Base-by-base conservation (phyloP, 2,329 filamentous ascomycete species). In the Moelleriella libera region DNA sequence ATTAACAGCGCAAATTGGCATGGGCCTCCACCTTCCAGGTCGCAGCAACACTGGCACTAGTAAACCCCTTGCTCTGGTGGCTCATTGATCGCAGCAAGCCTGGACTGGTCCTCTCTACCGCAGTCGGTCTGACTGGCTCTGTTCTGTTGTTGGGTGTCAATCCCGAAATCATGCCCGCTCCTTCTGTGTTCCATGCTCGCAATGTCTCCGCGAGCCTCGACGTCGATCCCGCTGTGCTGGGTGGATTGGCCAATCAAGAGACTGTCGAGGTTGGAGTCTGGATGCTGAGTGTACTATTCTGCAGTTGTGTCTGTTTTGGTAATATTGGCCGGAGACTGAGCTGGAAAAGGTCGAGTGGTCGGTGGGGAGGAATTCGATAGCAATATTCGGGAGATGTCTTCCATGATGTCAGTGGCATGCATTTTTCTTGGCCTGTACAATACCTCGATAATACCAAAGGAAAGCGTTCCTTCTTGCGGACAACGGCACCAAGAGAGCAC, bases 1-100 rank as follows among this genome's bases (percentile, higher is more conserved):
- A 39, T 9, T 48, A 45, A 32, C 43, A 94, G 87, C 83, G 92
- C 53, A 87, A 85, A 63, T 77, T 96, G 8, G 85, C 88, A 1
- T 98, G 92, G 92, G 78, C 89, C 57, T 96, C 89, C 7, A 92
- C 88, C 1, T 78, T 95, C n/a, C 92, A 98, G 65, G 81, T 94
- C 21, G 94, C 89, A 1, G 66, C 94, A 30, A 92, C 89, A 1
- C 80, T 98, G 45, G 86, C 88, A 28, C 78, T 97, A 50, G 87
- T 85, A 21, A 97, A 97, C 61, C 90, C 92, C 1, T 84, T 92
- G 8, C 70, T 98, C 14, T 98, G 92, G 92, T 98, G 94, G 66
- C 73, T 97, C 29, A 85, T 98, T 59, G 92, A 98, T 66, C 85
- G 90, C 45, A 92, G 88, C 44, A 82, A 80, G 54, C 77, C 88